Evolutionary conservation across 371 early-diverging fungal species (phyloP).

Genomic region (Mortierella sp.): DNA sequence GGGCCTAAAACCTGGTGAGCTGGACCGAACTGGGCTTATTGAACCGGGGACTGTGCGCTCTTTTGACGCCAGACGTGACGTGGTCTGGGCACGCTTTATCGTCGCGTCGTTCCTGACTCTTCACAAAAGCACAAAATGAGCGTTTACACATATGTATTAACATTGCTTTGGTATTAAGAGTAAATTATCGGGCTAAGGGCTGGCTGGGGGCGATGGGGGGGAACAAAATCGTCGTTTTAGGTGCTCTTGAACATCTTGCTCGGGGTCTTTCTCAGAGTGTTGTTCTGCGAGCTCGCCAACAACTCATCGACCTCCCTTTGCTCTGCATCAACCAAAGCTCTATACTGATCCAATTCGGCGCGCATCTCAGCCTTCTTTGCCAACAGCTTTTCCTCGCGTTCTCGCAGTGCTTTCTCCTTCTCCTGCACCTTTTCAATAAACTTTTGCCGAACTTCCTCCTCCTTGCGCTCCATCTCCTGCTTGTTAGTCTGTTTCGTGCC

Average conservation of each 20-base stretch:
- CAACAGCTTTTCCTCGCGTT: constrained; percentile 73
- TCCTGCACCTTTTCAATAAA: constrained; percentile 82
- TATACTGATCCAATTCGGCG: constrained; percentile 68
- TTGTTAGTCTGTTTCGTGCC: constrained; percentile 62
- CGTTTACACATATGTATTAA: no score
- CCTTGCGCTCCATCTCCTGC: constrained; percentile 79
- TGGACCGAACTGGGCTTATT: no score
- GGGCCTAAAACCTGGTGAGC: no score
- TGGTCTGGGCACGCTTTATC: no score
- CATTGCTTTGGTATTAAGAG: not conserved
- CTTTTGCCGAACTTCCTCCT: constrained; percentile 79
- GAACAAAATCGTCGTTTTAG: no score
- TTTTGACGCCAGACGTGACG: no score
- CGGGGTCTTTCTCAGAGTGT: constrained; percentile 36
- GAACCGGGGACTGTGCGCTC: no score
- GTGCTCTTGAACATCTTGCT: constrained; percentile 49
- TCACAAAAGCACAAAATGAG: no score
- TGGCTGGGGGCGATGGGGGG: no score
- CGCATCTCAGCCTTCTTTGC: constrained; percentile 61
- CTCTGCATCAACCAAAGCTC: constrained; percentile 58
- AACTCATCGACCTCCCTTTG: constrained; percentile 47
- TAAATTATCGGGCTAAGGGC: not conserved
- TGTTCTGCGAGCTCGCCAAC: constrained; percentile 22
- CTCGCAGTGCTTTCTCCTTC: constrained; percentile 74
- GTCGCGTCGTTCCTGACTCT: no score